A percentile compares a stretch with the other conserved stretches of the same genome.
phyloP scores from a whole-genome alignment of 2,329 filamentous ascomycete genomes.

The Aspergillus aculeatus region DNA sequence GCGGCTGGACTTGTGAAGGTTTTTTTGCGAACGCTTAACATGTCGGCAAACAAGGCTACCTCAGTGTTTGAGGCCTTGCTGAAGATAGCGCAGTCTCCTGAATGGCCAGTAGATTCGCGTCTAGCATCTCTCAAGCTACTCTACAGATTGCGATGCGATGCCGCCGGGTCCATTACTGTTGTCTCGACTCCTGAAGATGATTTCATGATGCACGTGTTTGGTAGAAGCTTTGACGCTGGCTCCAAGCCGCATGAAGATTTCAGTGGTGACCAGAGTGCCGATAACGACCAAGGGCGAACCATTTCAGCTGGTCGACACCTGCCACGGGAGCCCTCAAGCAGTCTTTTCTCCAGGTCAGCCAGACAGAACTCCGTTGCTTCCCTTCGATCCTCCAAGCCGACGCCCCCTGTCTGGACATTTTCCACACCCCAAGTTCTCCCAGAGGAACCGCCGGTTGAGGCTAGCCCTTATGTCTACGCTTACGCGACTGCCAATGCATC shows the following conservation, averaged over 20 bases:
- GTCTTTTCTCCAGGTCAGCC: slow-evolving; percentile 30
- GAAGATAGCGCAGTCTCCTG: slow-evolving; percentile 59
- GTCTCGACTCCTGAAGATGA: slow-evolving; percentile 69
- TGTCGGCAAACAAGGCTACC: slow-evolving; percentile 63
- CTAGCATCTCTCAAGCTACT: slow-evolving; percentile 74
- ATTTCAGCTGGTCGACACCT: slow-evolving; percentile 30
- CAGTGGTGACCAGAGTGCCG: slow-evolving; percentile 35
- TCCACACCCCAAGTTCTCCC: slow-evolving; percentile 54
- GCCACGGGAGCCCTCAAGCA: slow-evolving; percentile 31
- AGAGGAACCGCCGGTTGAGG: slow-evolving; percentile 49
- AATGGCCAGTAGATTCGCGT: slow-evolving; percentile 66
- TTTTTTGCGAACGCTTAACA: slow-evolving; percentile 71
- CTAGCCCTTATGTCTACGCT: slow-evolving; percentile 54
- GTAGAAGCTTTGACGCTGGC: slow-evolving; percentile 58
- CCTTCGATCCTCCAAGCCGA: slow-evolving; percentile 36
- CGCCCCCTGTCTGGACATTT: slow-evolving; percentile 57
- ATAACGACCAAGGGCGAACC: slow-evolving; percentile 37
- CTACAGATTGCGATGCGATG: slow-evolving; percentile 80
- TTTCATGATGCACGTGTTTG: slow-evolving; percentile 69
- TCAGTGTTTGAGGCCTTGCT: slow-evolving; percentile 64
- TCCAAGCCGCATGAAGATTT: slow-evolving; percentile 44
- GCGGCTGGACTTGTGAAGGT: slow-evolving; percentile 70
- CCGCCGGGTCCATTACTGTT: slow-evolving; percentile 72
- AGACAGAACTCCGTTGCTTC: slow-evolving; percentile 34
- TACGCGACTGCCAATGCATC: slow-evolving; percentile 42